Evolutionary conservation across 352 stramenopile genomes (phyloP), one percentile per base, ranked within the genome.

Genomic region (Pythium volutum): DNA sequence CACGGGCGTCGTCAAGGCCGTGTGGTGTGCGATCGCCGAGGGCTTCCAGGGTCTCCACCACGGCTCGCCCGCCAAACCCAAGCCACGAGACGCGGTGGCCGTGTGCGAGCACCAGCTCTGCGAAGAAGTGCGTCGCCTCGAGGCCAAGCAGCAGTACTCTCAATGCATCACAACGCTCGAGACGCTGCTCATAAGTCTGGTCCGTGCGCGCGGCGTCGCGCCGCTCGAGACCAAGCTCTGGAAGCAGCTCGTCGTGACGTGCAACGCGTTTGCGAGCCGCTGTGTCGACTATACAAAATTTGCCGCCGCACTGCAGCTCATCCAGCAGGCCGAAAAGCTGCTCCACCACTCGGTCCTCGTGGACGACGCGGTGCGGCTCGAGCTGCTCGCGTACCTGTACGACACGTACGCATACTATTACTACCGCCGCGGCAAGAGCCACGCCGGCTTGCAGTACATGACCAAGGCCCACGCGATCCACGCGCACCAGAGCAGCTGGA

Each of bases 361-460:
- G 11, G 66, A 74, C 29, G 68, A 61, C 45, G 47, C 46, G 0
- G 76, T 76, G 67, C 70, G 76, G n/a, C 54, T 84, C 42, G 84
- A 96, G 59, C 74, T 96, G 29, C 72, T 87, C 43, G 91, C 81
- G 14, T 96, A 91, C 58, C 62, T 94, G 15, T 86, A 88, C 57
- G 87, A 97, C 67, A 89, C 78, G 2, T 95, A 96, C 55, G 88
- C 86, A 0, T 88, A 96, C 56, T 98, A 97, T 62, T 98, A 97
- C 71, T 96, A 93, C 61, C 75, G 71, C 23, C 76, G 91, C 7
- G 76, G 75, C 15, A 97, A 97, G 60, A 71, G 76, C 12, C 76
- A 87, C 53, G 91, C 91, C 2, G 88, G 86, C 8, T 68, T 96
- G 6, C 77, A 93, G 59, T 97, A 94, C 61, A 80, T 93, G 34